Evolutionary conservation across 164 flowering plant species (phyloP).

Genomic region (Umbellularia californica): DNA sequence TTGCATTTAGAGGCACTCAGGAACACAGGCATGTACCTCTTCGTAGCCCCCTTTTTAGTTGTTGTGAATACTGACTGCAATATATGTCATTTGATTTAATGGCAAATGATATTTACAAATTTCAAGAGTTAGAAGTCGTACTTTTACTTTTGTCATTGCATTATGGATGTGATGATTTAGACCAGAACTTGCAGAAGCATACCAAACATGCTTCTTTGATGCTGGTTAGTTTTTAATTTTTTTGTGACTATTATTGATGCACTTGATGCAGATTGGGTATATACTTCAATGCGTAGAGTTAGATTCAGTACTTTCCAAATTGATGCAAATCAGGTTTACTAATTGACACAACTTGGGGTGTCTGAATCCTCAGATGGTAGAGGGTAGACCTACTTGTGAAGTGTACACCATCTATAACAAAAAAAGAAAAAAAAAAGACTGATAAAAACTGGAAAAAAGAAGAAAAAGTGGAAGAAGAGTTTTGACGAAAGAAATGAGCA

Average conservation of each 20-base stretch:
- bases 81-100: too few species aligned
- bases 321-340: not conserved
- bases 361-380: too few species aligned
- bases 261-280: not conserved
- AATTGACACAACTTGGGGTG: too few species aligned
- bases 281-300: not conserved
- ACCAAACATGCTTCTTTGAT: not conserved
- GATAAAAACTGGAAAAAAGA: too few species aligned
- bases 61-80: not conserved
- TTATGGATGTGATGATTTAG: not conserved
- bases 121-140: not conserved
- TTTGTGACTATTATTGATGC: not conserved
- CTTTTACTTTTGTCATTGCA: not conserved
- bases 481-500: too few species aligned
- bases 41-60: not conserved
- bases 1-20: slow-evolving; percentile 97
- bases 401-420: too few species aligned
- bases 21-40: slow-evolving; percentile 60
- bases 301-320: not conserved
- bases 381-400: too few species aligned
- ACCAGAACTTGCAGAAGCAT: not conserved
- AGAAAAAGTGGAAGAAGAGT: too few species aligned
- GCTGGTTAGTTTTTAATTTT: not conserved
- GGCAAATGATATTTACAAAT: not conserved
- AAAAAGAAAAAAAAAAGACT: too few species aligned